phyloP scores from a whole-genome alignment of 495 filamentous ascomycete species.

The Lentithecium fluviatile region DNA sequence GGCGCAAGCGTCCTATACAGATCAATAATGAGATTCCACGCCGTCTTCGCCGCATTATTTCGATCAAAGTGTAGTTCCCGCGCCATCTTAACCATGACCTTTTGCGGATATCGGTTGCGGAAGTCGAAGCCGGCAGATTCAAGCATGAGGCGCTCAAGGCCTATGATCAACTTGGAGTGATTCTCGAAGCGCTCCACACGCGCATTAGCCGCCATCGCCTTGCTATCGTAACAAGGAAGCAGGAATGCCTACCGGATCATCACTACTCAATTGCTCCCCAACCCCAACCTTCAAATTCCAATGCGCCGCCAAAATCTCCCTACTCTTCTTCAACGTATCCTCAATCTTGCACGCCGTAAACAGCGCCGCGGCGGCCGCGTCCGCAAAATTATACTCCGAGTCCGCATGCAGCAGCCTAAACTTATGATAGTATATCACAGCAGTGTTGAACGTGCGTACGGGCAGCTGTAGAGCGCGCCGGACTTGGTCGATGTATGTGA shows the following conservation, averaged over 20 bases:
- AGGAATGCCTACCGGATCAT: slow-evolving; percentile 64
- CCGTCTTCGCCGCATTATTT: slow-evolving; percentile 53
- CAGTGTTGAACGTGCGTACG: slow-evolving; percentile 79
- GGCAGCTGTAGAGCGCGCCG: slow-evolving; percentile 73
- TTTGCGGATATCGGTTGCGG: slow-evolving; percentile 83
- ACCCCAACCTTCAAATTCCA: slow-evolving; percentile 76
- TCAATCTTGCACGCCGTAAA: slow-evolving; percentile 96
- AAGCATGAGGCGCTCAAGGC: slow-evolving; percentile 89
- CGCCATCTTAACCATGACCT: slow-evolving; percentile 72
- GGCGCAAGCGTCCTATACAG: slow-evolving; percentile 90
- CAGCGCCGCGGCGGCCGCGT: slow-evolving; percentile 82
- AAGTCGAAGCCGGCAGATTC: slow-evolving; percentile 93
- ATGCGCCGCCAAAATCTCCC: slow-evolving; percentile 84
- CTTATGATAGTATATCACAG: slow-evolving; percentile 81
- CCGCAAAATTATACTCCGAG: slow-evolving; percentile 64
- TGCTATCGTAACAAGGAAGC: neutral
- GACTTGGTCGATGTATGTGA: slow-evolving; percentile 78
- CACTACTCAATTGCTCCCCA: slow-evolving; percentile 72
- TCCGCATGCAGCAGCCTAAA: slow-evolving; percentile 79
- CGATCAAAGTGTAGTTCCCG: slow-evolving; percentile 52
- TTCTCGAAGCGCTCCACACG: slow-evolving; percentile 68
- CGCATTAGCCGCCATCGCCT: neutral
- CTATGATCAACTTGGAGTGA: slow-evolving; percentile 73
- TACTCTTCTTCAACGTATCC: slow-evolving; percentile 94
- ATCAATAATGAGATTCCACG: slow-evolving; percentile 81